Evolutionary conservation across 768 basidiomycete genomes (phyloP).

Genomic region (Boletus coccyginus): DNA sequence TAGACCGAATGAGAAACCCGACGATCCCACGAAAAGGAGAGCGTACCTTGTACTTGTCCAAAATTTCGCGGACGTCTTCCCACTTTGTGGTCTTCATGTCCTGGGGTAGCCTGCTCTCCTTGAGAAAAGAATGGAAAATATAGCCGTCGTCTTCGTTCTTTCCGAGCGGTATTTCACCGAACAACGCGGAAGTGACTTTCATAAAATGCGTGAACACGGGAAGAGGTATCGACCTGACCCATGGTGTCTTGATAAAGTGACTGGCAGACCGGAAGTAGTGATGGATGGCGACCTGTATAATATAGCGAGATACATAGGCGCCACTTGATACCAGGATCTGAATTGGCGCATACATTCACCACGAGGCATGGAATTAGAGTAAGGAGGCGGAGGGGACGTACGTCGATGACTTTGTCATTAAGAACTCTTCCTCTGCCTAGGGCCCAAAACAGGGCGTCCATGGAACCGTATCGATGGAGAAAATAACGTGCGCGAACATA

Average conservation of each 20-base stretch:
- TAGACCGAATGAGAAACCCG: conserved; percentile 29
- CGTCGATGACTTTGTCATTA: conserved; percentile 65
- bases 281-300: conserved; percentile 74
- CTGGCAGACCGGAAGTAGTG: conserved; percentile 73
- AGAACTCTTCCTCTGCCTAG: conserved; percentile 67
- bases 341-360: conserved; percentile 26
- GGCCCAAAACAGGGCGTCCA: conserved; percentile 74
- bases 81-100: conserved; percentile 56
- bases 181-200: conserved; percentile 52
- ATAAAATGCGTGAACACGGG: conserved; percentile 64
- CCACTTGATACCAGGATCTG: conserved; percentile 75
- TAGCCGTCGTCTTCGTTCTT: conserved; percentile 78
- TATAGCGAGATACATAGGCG: conserved; percentile 75
- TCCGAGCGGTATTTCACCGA: conserved; percentile 63
- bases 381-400: conserved; percentile 36
- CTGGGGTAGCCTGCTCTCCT: conserved; percentile 65
- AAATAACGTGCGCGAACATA: conserved; percentile 80
- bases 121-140: conserved; percentile 61
- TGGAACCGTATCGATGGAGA: conserved; percentile 65
- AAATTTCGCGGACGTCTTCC: conserved; percentile 62
- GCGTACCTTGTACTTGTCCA: conserved; percentile 66
- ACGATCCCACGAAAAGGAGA: conserved; percentile 2
- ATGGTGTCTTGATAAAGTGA: conserved; percentile 74
- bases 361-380: conserved; percentile 15
- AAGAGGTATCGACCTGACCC: conserved; percentile 59